Conservation (phyloP, 106 monocot genomes). For the Platanthera zijinensis region DNA sequence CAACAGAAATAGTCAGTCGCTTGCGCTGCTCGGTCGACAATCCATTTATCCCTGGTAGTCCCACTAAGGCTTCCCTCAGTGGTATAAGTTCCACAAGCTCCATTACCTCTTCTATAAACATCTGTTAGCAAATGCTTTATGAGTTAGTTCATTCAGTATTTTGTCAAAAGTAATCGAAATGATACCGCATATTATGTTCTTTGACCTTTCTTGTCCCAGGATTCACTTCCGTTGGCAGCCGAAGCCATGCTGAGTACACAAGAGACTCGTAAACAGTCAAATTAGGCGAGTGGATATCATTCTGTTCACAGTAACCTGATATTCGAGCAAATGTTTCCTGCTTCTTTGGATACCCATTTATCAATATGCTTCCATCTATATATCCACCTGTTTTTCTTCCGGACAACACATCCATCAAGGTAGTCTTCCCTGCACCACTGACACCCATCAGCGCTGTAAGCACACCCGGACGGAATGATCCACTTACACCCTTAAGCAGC, state of each 20-base stretch:
- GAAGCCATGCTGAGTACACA: slow-evolving; percentile 15
- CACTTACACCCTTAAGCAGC: slow-evolving; percentile 16
- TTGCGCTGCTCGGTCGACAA: slow-evolving; percentile 29
- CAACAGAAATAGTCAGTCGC: slow-evolving; percentile 26
- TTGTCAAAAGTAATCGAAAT: not conserved
- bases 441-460: slow-evolving; percentile 23
- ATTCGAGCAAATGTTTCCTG: slow-evolving; percentile 19
- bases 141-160: not conserved
- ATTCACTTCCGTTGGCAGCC: slow-evolving; percentile 10
- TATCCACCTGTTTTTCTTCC: slow-evolving; percentile 23
- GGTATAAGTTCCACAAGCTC: slow-evolving; percentile 21
- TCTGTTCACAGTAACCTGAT: slow-evolving; percentile 23
- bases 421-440: slow-evolving; percentile 21
- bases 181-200: not conserved
- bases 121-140: slow-evolving; percentile 8
- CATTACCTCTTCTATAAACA: slow-evolving; percentile 25
- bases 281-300: slow-evolving; percentile 18
- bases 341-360: slow-evolving; percentile 17
- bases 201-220: slow-evolving; percentile 5
- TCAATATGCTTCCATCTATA: slow-evolving; percentile 11
- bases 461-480: slow-evolving; percentile 18
- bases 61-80: slow-evolving; percentile 15
- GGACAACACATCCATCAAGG: slow-evolving; percentile 17
- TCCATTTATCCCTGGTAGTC: slow-evolving; percentile 23
- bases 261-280: slow-evolving; percentile 17